Evolutionary conservation across 768 basidiomycete genomes (phyloP).

Genomic region (Hygrocybe coccinea): DNA sequence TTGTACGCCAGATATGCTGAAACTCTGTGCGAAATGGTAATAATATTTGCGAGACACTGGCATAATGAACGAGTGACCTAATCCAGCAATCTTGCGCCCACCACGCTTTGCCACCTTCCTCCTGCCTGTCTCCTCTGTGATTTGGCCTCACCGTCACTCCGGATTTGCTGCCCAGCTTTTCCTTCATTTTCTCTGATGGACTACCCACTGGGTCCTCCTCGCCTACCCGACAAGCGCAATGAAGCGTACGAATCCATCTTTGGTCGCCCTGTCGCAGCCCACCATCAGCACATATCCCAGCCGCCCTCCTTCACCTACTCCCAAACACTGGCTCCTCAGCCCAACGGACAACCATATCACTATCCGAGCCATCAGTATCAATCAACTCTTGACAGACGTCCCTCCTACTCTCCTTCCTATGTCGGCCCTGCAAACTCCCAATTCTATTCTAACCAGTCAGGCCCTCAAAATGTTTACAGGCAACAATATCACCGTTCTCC

Average conservation of each 20-base stretch:
- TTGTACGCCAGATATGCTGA: too few relatives aligned
- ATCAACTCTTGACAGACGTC: slow-evolving; percentile 41
- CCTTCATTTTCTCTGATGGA: slow-evolving; percentile 31
- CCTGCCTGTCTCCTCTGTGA: not conserved
- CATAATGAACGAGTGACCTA: too few relatives aligned
- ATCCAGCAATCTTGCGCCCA: not conserved
- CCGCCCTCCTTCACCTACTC: slow-evolving; percentile 11
- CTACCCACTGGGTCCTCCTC: slow-evolving; percentile 54
- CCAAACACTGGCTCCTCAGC: slow-evolving; percentile 25
- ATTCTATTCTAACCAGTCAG: slow-evolving; percentile 15
- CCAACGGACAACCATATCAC: slow-evolving; percentile 25
- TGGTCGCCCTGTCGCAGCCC: slow-evolving; percentile 65
- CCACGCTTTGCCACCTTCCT: not conserved
- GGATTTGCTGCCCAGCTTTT: not conserved
- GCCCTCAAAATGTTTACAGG: slow-evolving; percentile 24
- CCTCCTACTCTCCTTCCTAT: slow-evolving; percentile 42
- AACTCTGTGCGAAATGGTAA: too few relatives aligned
- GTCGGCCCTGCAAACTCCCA: slow-evolving; percentile 22
- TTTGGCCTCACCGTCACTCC: not conserved
- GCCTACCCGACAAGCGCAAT: slow-evolving; percentile 67
- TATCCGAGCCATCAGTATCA: slow-evolving; percentile 40
- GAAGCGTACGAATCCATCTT: slow-evolving; percentile 87
- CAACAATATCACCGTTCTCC: slow-evolving; percentile 39
- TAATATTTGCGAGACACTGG: too few relatives aligned
- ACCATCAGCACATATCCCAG: slow-evolving; percentile 32